These are phyloP conservation scores for Eucalyptus tenuipes DNA, from an alignment of 345 rosid genomes.

Conservation along the genomic window DNA sequence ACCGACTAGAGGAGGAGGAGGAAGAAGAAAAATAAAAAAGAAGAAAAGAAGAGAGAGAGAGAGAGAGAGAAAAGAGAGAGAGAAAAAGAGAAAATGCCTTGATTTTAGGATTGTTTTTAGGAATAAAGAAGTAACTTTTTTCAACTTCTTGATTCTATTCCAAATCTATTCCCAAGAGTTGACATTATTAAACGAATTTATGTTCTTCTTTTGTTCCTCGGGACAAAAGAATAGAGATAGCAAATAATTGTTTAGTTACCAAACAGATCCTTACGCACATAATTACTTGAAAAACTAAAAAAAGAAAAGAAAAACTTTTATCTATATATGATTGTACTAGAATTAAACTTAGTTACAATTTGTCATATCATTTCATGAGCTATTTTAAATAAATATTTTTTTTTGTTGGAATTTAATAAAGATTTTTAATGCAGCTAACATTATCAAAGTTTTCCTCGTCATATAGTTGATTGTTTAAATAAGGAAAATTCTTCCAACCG, in stretches of 20 bases:
- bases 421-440: not conserved
- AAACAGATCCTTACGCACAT: not conserved
- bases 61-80: rapidly evolving
- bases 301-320: not conserved
- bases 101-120: no score
- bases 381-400: no score
- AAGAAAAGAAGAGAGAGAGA: rapidly evolving
- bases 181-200: no score
- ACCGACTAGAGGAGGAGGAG: not conserved
- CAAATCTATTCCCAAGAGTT: no score
- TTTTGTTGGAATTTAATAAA: not conserved
- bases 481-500: not conserved
- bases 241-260: no score
- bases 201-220: rapidly evolving
- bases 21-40: not conserved
- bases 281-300: not conserved
- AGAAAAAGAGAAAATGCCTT: no score
- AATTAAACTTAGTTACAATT: not conserved
- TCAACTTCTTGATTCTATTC: no score
- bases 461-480: not conserved
- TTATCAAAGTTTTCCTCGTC: not conserved
- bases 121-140: no score
- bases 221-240: no score
- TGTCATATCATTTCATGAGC: not conserved
- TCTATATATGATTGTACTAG: not conserved